Base-by-base conservation (phyloP, 176 grass and related monocot genomes). In the Raddia distichophylla region DNA sequence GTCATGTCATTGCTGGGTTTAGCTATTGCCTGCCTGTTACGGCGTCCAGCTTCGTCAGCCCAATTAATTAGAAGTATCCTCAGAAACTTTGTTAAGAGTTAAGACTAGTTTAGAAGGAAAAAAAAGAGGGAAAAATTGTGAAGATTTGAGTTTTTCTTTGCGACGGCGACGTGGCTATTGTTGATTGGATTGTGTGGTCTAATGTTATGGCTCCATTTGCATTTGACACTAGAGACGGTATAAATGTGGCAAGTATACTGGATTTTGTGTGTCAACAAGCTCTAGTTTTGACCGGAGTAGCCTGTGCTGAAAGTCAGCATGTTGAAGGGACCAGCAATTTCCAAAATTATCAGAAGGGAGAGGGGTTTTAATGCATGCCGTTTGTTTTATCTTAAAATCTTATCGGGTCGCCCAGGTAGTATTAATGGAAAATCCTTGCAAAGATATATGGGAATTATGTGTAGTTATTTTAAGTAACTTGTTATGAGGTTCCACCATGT, bases 1-100 rank as follows among this genome's bases (percentile, higher is more conserved):
- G 17, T 58, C 22, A 76, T 66, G 52, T 81, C 74, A 78, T 78
- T 18, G 11, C 49, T 76, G 40, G 48, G 76, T 77, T 85, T 85
- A 40, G 81, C 56, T 53, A 81, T 57, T 63, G 33, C 47, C 13
- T 33, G 15, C 60, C 48, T 58, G 42, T 77, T 72, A 37, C 46
- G 37, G 59, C 60, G 44, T 60, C 7, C 78, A 73, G 67, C 15
- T 59, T 59, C 67, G 51, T 73, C 60, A 74, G 51, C 61, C n/a
- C 51, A 73, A 43, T 50, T 50, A 51, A 66, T 11, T 60, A 13
- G 13, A 65, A 74, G 13, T 72, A 74, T 63, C 49, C 35, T 49
- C 43, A 27, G 8, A 73, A 15, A 15, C 40, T 43, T 78, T 45
- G n/a, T n/a, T n/a, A n/a, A n/a, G n/a, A n/a, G 83, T 78, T 64